Percentiles rank a stretch among this genome's conserved stretches.
Conservation (phyloP, 1,284 basidiomycete genomes). For the Malassezia obtusa region DNA sequence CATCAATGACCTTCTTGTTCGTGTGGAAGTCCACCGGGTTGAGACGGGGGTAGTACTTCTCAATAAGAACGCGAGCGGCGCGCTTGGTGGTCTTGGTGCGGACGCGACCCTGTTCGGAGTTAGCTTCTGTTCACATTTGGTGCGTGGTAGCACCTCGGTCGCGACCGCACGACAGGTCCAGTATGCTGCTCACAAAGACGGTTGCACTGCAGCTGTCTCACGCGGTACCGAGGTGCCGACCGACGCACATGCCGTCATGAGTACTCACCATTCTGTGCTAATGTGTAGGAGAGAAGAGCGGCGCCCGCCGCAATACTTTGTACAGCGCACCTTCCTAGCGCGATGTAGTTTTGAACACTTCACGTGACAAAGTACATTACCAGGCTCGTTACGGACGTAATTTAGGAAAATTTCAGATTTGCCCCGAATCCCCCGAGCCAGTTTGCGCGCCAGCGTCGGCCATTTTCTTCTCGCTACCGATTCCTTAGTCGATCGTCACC, state of each 20-base stretch:
- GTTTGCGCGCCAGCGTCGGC: neutral
- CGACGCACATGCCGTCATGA: neutral
- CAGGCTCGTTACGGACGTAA: neutral
- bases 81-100: conserved; percentile 99
- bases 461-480: conserved; percentile 18
- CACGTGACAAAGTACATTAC: conserved; percentile 14
- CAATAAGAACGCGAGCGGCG: conserved; percentile 95
- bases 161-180: too few species aligned
- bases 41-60: conserved; percentile 73
- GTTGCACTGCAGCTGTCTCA: too few species aligned
- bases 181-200: too few species aligned
- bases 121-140: neutral
- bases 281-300: conserved; percentile 3
- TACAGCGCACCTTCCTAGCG: conserved; percentile 7
- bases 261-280: conserved; percentile 16
- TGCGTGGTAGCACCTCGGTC: neutral
- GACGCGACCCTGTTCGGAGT: conserved; percentile 72
- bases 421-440: neutral
- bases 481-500: conserved; percentile 20
- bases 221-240: too few species aligned
- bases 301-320: neutral
- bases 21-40: conserved; percentile 54
- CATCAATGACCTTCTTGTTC: conserved; percentile 98
- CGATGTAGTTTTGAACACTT: conserved; percentile 15
- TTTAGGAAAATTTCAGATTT: conserved; percentile 5